phyloP scores from a whole-genome alignment of 2,329 filamentous ascomycete species.

The Xylariaceae sp. region DNA sequence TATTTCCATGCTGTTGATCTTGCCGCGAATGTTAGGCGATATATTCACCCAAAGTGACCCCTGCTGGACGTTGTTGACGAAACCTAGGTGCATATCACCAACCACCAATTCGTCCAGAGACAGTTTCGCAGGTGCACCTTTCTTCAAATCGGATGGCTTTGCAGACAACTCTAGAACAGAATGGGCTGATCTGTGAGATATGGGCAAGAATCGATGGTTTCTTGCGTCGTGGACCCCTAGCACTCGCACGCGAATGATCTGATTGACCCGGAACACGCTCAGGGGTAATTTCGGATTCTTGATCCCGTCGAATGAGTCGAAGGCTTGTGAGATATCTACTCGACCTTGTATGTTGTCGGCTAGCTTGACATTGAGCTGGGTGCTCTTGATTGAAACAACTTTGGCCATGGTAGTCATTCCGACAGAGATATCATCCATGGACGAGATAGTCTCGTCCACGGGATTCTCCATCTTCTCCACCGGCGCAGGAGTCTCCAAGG shows the following conservation, averaged over 20 bases:
- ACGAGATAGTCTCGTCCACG: conserved; percentile 55
- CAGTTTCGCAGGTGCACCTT: conserved; percentile 40
- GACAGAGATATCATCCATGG: conserved; percentile 64
- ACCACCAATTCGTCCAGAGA: conserved; percentile 65
- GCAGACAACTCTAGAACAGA: conserved; percentile 81
- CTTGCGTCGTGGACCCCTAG: conserved; percentile 84
- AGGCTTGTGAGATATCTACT: conserved; percentile 84
- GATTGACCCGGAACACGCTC: conserved; percentile 62
- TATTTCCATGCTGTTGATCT: conserved; percentile 74
- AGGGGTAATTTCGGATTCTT: conserved; percentile 74
- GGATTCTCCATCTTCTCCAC: conserved; percentile 35
- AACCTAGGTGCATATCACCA: conserved; percentile 69
- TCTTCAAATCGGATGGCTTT: conserved; percentile 60
- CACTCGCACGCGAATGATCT: conserved; percentile 66
- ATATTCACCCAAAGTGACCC: conserved; percentile 86
- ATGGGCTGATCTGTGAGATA: conserved; percentile 76
- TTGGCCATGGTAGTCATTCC: conserved; percentile 70
- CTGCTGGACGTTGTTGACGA: conserved; percentile 80
- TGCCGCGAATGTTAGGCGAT: conserved; percentile 78
- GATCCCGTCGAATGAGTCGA: conserved; percentile 83
- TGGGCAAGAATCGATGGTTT: conserved; percentile 84
- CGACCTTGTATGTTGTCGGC: conserved; percentile 87
- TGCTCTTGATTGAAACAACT: conserved; percentile 78
- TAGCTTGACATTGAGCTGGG: conserved; percentile 85
- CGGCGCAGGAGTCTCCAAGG: conserved; percentile 23